Conservation (phyloP, 768 basidiomycete species). For the Russula foetens region DNA sequence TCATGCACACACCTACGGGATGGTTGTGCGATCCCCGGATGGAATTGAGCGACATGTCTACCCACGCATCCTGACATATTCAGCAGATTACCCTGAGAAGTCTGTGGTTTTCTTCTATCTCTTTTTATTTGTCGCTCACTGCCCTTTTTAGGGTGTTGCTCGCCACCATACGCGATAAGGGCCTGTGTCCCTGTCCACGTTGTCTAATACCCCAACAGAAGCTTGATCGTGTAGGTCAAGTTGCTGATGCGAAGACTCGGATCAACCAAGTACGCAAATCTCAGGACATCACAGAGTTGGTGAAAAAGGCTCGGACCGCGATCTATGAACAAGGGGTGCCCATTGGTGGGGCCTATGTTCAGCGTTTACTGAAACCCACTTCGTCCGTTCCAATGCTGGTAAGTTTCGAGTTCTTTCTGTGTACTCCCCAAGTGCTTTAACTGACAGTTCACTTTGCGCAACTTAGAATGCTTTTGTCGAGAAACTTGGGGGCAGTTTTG, state of each 20-base stretch:
- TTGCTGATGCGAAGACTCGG: not conserved
- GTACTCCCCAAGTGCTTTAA: too few relatives aligned
- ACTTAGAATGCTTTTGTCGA: not conserved
- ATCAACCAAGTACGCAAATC: not conserved
- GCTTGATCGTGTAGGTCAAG: not conserved
- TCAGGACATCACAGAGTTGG: not conserved
- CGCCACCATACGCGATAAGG: not conserved
- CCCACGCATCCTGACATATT: slow-evolving; percentile 25
- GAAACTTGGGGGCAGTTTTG: not conserved
- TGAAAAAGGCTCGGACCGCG: too few relatives aligned
- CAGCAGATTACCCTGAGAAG: slow-evolving; percentile 33
- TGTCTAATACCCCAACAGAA: not conserved
- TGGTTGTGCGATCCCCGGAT: slow-evolving; percentile 25
- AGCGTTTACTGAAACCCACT: not conserved
- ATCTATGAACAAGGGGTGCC: not conserved
- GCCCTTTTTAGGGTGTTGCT: not conserved
- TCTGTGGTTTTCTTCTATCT: not conserved
- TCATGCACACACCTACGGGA: slow-evolving; percentile 24
- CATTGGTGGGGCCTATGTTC: not conserved
- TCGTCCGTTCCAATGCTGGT: not conserved
- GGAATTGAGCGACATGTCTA: slow-evolving; percentile 23
- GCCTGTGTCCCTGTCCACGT: not conserved
- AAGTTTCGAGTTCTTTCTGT: not conserved
- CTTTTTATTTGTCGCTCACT: not conserved
- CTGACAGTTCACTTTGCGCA: too few relatives aligned